Evolutionary conservation across 306 rosid species (phyloP), one percentile per base, ranked within the genome.

Genomic region (Rosa chinensis): DNA sequence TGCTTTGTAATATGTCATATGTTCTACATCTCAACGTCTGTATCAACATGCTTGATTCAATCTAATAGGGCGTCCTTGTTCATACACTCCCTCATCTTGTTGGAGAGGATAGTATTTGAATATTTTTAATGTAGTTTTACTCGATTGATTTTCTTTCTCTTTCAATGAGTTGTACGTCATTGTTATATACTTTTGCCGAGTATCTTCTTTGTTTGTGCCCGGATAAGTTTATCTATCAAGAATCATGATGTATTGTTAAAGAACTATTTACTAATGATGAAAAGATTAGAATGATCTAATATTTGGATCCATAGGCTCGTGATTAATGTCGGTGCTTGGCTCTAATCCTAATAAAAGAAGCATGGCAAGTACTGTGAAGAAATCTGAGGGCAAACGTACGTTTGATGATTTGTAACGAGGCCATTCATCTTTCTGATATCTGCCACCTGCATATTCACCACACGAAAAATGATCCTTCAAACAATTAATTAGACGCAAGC

Each of bases 321-420:
- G 52, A 11, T 48, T 12, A 48, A 2, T 48, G 52, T 10, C 16
- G 16, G 12, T 11, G 16, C 52, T 11, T 4, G 52, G 10, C 52
- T 11, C 17, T 48, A 9, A 44, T 44, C 48, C 48, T 44, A 48
- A 48, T 10, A 1, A 45, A 9, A 45, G 49, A 45, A 45, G 3
- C 3, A 12, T 45, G 53, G 5, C 52, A 3, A 11, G 16, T 47
- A 32, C 37, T 32, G 59, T 86, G 93, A 77, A 94, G 88, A 81
- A 88, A 83, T 78, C 89, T 87, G 25, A 94, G 97, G 6, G 92
- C 98, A 85, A 94, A 94, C 91, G 92, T 92, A 94, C 91, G 90
- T 92, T 81, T 94, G 98, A 84, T 78, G 89, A 74, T 94, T 97
- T 20, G 97, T 90, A 66, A 92, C 92, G n/a, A 94, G 91, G 55